Conservation (phyloP, 495 filamentous ascomycete genomes). For the Neurospora terricola region DNA sequence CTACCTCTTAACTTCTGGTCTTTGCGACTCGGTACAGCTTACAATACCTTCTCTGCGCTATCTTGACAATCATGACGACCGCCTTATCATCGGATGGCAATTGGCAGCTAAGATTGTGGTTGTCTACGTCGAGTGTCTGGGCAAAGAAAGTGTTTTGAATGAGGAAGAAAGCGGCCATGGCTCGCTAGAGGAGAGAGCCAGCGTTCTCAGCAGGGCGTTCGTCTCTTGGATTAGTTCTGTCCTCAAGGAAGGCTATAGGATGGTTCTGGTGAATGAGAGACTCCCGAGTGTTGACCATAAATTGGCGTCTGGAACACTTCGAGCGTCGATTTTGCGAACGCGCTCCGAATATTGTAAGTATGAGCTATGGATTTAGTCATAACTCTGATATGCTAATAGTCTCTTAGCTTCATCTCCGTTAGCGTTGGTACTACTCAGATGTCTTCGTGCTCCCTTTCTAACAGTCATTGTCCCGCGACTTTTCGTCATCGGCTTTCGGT, state of each 20-base stretch:
- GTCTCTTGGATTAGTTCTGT: slow-evolving; percentile 57
- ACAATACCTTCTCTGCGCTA: not conserved
- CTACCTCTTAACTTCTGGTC: slow-evolving; percentile 7
- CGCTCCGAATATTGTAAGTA: slow-evolving; percentile 24
- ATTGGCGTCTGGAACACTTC: slow-evolving; percentile 31
- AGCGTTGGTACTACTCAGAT: slow-evolving; percentile 34
- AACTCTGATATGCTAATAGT: not conserved
- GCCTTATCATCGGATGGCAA: not conserved
- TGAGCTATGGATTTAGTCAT: not conserved
- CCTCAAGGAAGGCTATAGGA: slow-evolving; percentile 40
- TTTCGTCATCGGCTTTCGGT: slow-evolving; percentile 48
- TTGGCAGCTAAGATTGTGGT: slow-evolving; percentile 7
- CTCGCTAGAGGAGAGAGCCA: slow-evolving; percentile 39
- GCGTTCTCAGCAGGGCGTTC: slow-evolving; percentile 29
- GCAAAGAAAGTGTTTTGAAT: not conserved
- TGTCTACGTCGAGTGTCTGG: slow-evolving; percentile 2
- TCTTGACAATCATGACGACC: not conserved
- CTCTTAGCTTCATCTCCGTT: slow-evolving; percentile 19
- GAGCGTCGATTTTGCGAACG: slow-evolving; percentile 24
- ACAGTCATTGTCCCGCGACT: slow-evolving; percentile 42
- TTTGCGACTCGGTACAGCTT: slow-evolving; percentile 7
- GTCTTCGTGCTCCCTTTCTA: slow-evolving; percentile 39
- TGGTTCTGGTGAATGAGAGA: slow-evolving; percentile 33
- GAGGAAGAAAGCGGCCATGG: not conserved
- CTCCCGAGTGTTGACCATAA: slow-evolving; percentile 38